phyloP scores from a whole-genome alignment of 768 basidiomycete species.

The Lactarius hatsudake region DNA sequence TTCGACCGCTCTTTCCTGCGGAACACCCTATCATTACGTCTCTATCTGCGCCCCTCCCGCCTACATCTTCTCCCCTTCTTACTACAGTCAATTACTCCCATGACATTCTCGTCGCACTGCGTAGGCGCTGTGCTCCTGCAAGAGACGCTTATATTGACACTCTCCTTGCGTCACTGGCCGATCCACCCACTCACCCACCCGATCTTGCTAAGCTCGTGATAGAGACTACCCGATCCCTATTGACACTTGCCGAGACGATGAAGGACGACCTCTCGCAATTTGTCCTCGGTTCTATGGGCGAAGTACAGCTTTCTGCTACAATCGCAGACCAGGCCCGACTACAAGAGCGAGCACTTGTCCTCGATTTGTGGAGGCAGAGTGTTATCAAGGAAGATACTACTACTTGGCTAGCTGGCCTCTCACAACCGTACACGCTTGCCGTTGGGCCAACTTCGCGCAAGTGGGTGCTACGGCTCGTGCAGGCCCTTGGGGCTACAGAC shows the following conservation, averaged over 20 bases:
- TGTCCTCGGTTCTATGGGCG: slow-evolving; percentile 63
- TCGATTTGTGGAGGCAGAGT: slow-evolving; percentile 47
- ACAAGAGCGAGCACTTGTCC: slow-evolving; percentile 53
- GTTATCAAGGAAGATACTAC: slow-evolving; percentile 33
- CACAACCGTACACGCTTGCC: slow-evolving; percentile 14
- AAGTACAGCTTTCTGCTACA: slow-evolving; percentile 51
- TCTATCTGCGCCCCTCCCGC: slow-evolving; percentile 58
- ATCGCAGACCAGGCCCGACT: slow-evolving; percentile 52
- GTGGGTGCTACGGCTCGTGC: slow-evolving; percentile 52
- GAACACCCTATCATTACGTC: slow-evolving; percentile 48
- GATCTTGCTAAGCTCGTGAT: slow-evolving; percentile 48
- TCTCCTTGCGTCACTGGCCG: slow-evolving; percentile 39
- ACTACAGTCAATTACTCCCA: slow-evolving; percentile 54
- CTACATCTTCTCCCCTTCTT: slow-evolving; percentile 64
- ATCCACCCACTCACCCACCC: slow-evolving; percentile 30
- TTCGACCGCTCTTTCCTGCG: slow-evolving; percentile 58
- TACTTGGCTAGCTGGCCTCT: slow-evolving; percentile 29
- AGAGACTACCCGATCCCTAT: slow-evolving; percentile 45
- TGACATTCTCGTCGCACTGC: slow-evolving; percentile 51
- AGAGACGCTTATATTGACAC: slow-evolving; percentile 55
- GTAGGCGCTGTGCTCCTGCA: slow-evolving; percentile 63
- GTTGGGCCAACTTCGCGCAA: slow-evolving; percentile 27
- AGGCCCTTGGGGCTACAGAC: slow-evolving; percentile 44
- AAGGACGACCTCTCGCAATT: slow-evolving; percentile 66
- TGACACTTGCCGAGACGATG: slow-evolving; percentile 60